phyloP scores from a whole-genome alignment of 768 basidiomycete genomes.

The Pilatotrama ljubarskyi region DNA sequence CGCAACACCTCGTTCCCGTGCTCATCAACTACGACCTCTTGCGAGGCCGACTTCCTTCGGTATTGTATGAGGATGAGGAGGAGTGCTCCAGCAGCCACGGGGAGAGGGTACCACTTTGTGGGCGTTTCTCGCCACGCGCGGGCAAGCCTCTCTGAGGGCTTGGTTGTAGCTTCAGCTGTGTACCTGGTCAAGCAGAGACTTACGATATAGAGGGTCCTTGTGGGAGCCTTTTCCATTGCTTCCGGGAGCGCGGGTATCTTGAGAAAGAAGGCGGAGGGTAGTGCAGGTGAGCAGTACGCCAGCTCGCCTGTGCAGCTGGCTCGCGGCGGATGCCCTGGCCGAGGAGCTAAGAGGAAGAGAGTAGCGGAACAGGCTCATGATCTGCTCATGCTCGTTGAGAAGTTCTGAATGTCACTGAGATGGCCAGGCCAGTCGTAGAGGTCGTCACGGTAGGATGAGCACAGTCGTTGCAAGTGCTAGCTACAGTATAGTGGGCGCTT shows the following conservation, averaged over 20 bases:
- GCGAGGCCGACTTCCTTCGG: constrained; percentile 51
- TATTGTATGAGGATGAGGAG: constrained; percentile 80
- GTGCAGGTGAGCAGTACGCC: neutral
- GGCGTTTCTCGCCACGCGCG: constrained; percentile 85
- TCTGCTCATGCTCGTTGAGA: too few relatives aligned
- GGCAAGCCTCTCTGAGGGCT: constrained; percentile 57
- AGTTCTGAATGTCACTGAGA: too few relatives aligned
- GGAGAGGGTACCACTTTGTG: constrained; percentile 94
- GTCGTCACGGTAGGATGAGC: too few relatives aligned
- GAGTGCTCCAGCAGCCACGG: constrained; percentile 87
- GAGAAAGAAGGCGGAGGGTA: neutral
- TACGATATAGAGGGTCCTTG: constrained; percentile 1
- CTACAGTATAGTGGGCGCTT: too few relatives aligned
- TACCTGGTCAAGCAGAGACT: neutral
- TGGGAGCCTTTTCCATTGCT: neutral
- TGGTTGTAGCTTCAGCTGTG: neutral
- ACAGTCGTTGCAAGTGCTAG: too few relatives aligned
- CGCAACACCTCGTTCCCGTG: constrained; percentile 80
- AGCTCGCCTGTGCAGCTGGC: neutral
- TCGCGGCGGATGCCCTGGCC: too few relatives aligned
- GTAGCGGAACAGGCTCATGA: too few relatives aligned
- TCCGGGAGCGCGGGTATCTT: neutral
- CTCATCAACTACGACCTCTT: constrained; percentile 77
- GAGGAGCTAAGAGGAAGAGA: too few relatives aligned
- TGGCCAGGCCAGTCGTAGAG: too few relatives aligned